Percentiles rank a stretch among this genome's conserved stretches.
phyloP scores from a whole-genome alignment of 441 rosid genomes.

The Pelargonium fulgidum region DNA sequence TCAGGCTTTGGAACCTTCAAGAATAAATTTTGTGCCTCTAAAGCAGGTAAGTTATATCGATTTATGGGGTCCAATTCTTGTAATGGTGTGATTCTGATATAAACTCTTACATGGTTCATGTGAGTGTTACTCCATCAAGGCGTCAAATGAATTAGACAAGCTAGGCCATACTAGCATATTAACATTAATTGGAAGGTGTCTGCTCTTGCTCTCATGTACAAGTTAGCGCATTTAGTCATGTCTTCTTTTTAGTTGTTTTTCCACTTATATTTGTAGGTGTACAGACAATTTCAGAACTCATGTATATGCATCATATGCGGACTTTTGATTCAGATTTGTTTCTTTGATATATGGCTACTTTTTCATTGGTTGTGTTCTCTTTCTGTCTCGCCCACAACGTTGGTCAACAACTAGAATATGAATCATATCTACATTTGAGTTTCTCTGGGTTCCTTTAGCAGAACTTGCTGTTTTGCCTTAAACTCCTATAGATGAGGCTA shows the following conservation, averaged over 20 bases:
- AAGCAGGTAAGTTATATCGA: slow-evolving; percentile 53
- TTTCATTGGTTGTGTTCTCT: not conserved
- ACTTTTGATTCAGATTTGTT: not conserved
- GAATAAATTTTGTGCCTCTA: slow-evolving; percentile 75
- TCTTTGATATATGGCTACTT: not conserved
- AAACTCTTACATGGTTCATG: not conserved
- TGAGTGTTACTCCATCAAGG: not conserved
- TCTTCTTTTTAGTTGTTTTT: not conserved
- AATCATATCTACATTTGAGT: not conserved
- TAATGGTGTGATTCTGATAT: not conserved
- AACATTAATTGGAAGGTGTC: not conserved
- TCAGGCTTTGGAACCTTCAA: slow-evolving; percentile 79
- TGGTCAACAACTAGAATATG: not conserved
- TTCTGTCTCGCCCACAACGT: not conserved
- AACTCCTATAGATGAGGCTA: not conserved
- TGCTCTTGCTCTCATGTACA: not conserved
- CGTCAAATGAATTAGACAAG: not conserved
- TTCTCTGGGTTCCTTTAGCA: not conserved
- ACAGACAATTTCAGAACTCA: not conserved
- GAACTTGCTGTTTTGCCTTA: not conserved
- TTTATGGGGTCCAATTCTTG: not conserved
- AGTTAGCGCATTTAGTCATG: not conserved
- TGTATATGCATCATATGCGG: not conserved
- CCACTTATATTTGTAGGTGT: not conserved
- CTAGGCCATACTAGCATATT: not conserved